Percentiles rank a stretch among this genome's conserved stretches.
Conservation (phyloP, 768 basidiomycete species). For the Fistulinella prunicolor region DNA sequence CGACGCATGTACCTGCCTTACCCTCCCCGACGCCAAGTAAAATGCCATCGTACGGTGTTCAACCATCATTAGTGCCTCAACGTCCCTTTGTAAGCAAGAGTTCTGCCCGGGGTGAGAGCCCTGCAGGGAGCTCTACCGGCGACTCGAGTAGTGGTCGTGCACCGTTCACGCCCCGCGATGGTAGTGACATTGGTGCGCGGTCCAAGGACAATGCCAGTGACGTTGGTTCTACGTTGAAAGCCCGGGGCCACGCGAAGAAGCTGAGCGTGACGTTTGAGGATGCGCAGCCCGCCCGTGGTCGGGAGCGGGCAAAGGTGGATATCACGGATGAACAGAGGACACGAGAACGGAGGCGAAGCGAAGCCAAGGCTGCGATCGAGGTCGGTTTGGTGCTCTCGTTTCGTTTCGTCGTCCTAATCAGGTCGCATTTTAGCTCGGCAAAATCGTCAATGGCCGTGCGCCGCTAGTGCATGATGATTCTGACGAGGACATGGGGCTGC, state of each 20-base stretch:
- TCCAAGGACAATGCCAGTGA: constrained; percentile 23
- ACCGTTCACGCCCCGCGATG: constrained; percentile 76
- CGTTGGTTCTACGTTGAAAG: constrained; percentile 27
- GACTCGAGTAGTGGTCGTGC: constrained; percentile 77
- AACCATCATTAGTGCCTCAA: constrained; percentile 30
- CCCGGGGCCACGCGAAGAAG: constrained; percentile 45
- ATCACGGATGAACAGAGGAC: constrained; percentile 51
- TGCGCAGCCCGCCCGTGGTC: constrained; percentile 31
- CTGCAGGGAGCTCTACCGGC: constrained; percentile 75
- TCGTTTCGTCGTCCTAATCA: neutral
- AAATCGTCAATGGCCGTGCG: constrained; percentile 77
- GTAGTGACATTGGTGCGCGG: constrained; percentile 52
- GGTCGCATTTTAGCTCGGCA: constrained; percentile 70
- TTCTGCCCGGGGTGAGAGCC: constrained; percentile 52
- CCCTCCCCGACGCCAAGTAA: constrained; percentile 9
- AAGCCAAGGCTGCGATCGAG: constrained; percentile 87
- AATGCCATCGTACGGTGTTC: constrained; percentile 28
- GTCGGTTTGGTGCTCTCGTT: constrained; percentile 36
- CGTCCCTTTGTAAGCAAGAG: constrained; percentile 56
- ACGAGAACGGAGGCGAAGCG: constrained; percentile 70
- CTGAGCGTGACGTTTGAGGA: constrained; percentile 73
- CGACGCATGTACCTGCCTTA: constrained; percentile 6
- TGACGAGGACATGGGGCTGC: constrained; percentile 38
- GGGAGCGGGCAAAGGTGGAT: constrained; percentile 30
- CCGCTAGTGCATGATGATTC: constrained; percentile 53